Evolutionary conservation across 2,329 filamentous ascomycete species (phyloP).

Genomic region (Alternaria sp.): DNA sequence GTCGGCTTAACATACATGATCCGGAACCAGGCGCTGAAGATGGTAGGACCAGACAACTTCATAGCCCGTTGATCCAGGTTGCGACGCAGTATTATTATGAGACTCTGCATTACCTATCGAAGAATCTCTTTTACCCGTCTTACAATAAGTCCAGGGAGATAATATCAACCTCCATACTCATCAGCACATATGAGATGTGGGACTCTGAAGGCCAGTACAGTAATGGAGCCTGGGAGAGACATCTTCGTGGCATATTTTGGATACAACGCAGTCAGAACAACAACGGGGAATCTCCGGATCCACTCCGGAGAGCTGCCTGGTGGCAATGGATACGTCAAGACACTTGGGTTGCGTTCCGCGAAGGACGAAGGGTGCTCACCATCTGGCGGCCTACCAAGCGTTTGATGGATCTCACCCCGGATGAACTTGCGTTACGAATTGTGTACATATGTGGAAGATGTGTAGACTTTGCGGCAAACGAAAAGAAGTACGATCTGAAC

Average conservation of each 20-base stretch:
- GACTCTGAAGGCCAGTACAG: slow-evolving; percentile 56
- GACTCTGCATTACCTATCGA: slow-evolving; percentile 66
- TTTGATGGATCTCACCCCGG: slow-evolving; percentile 56
- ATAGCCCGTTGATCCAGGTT: slow-evolving; percentile 45
- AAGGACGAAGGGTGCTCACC: slow-evolving; percentile 62
- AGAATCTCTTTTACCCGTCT: slow-evolving; percentile 63
- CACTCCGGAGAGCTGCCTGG: slow-evolving; percentile 65
- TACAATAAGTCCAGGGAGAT: slow-evolving; percentile 66
- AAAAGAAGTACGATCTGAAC: slow-evolving; percentile 53
- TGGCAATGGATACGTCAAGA: slow-evolving; percentile 73
- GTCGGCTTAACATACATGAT: slow-evolving; percentile 36
- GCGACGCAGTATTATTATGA: slow-evolving; percentile 65
- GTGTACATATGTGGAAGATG: slow-evolving; percentile 63
- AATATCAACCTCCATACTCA: slow-evolving; percentile 64
- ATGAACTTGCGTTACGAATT: slow-evolving; percentile 61
- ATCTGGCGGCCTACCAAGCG: slow-evolving; percentile 64
- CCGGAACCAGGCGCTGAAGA: slow-evolving; percentile 22
- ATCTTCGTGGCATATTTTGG: slow-evolving; percentile 70
- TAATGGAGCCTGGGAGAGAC: slow-evolving; percentile 63
- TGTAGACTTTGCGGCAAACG: slow-evolving; percentile 64
- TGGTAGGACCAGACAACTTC: slow-evolving; percentile 17
- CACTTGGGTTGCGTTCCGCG: slow-evolving; percentile 68
- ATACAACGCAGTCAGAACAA: slow-evolving; percentile 68
- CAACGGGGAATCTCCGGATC: slow-evolving; percentile 61
- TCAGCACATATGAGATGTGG: slow-evolving; percentile 72